Base-by-base conservation (phyloP, 1,139 yeast genomes). In the Blastobotrys capitulatus region DNA sequence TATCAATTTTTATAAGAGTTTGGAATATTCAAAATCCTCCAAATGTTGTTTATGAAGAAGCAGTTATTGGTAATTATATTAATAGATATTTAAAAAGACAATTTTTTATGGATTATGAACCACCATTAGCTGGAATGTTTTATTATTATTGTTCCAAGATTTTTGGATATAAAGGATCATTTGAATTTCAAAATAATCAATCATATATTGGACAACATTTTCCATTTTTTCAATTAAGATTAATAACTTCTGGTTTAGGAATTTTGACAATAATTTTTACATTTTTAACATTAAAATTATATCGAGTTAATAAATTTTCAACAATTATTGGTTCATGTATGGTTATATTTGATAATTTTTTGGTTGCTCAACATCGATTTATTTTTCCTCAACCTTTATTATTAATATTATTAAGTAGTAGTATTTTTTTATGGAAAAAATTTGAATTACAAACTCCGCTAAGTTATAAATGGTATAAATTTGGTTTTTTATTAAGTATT, bases 61-160 rank as follows among this genome's bases (percentile, higher is more conserved):
- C 72, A 7, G 78, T 76, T 54, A 72, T 77, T 37, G 80, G 84
- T 2, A 74, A 75, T 2, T 74, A 75, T 59, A 74, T 85, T 52
- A 74, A 75, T 52, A 67, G 72, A 29, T 84, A 83, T 65, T 62
- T 70, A 49, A 62, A 63, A 6, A 83, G 84, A 2, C 68, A 69
- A 43, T 80, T 78, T 56, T 82, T 79, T 59, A 61, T 81, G 16
- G 85, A 79, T 55, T 72, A 75, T 2, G 79, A 82, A 49, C 89
- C 90, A 0, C 89, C 90, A 1, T 66, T 83, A 39, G 76, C 71
- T 6, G 72, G 77, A 41, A 58, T 83, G 52, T 50, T 80, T 1
- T 80, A 73, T 58, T 71, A 73, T 43, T 66, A 69, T 55, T 55
- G 79, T 10, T 75, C 79, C 0, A 57, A 64, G 20, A 15, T 70